Evolutionary conservation across 2,329 filamentous ascomycete genomes (phyloP), one percentile per base, ranked within the genome.

Genomic region (Trichoderma semiorbis): DNA sequence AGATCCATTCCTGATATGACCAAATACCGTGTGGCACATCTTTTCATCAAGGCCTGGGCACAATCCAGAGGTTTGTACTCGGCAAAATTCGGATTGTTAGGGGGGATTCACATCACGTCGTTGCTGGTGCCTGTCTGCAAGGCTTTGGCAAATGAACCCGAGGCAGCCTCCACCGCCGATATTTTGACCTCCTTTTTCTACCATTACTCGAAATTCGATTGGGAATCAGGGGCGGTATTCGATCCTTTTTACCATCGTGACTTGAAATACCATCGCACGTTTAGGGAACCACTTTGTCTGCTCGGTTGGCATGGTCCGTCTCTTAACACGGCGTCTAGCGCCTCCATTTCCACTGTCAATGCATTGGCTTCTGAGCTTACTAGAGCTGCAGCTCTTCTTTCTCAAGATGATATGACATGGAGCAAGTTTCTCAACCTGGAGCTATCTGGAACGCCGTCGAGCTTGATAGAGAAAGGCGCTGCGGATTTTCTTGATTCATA

Each of bases 51-150:
- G 75, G 81, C 85, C 1, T 93, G 90, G 90, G 88, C 90, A 1
- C 84, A 84, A 69, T 80, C 84, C 12, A 85, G 88, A 7, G 91
- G 91, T 1, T 83, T 93, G 18, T 92, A 92, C 77, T 86, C 88
- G 0, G 85, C 89, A 1, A 88, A 85, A 62, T 92, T 92, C 75
- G 91, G 91, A 0, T 90, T 89, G 72, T 82, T 93, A 0, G 86
- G 89, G 7, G 90, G 90, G 4, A 87, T 91, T 24, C 90, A 92
- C 74, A 87, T 93, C 67, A 86, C 88, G 0, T 79, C 91, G 26
- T 83, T 93, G 76, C 81, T 93, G 10, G 84, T 87, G 0, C 85
- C 87, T 18, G 80, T 92, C 0, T 86, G 85, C 78, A 92, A 92
- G 78, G 77, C 86, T 26, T 77, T 89, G 5, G 80, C 82, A 32